Base-by-base conservation (phyloP, 345 rosid genomes). In the Brassica incana region DNA sequence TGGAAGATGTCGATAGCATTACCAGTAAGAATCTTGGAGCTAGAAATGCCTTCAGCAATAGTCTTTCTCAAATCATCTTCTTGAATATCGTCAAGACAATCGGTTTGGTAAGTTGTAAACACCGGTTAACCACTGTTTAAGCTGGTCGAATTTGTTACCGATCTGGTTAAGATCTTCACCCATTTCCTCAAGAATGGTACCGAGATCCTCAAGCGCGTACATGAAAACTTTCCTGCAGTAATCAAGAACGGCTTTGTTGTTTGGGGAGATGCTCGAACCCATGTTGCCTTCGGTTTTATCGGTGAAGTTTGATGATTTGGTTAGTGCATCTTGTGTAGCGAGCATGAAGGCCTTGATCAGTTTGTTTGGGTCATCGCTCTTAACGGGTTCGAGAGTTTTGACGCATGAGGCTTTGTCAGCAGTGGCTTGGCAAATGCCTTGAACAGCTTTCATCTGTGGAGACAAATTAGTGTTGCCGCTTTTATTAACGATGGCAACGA, bases 1-100 rank as follows among this genome's bases (percentile, higher is more conserved):
- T 81, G 69, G 11, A 91, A 56, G 65, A 88, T 88, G 5, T 87
- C 85, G 12, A 93, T 84, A n/a, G 90, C 91, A 29, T 89, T 90
- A 61, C 89, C 67, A 0, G 90, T 84, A 20, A 85, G 79, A 52
- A 85, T 15, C 33, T 73, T 86, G 64, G 88, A 80, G 48, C 82
- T 71, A 8, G 58, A 30, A 33, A 81, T 70, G 32, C 84, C 86
- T 11, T 74, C 69, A 2, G 40, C 72, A 64, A 88, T 76, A 0
- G 76, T 65, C 80, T 83, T 84, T 68, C 77, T 69, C 45, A 45
- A 63, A 27, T 81, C 71, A 0, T 73, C 81, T 11, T 74, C 81
- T 15, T 77, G 75, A 29, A 91, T 76, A 16, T 84, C 90, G 27
- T 91, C 97, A 43, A 84, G 62, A 81, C 98, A 93, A 2, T 87